These are phyloP conservation scores for Megacollybia platyphylla DNA, from an alignment of 1,284 basidiomycete genomes.

Conservation along the genomic window DNA sequence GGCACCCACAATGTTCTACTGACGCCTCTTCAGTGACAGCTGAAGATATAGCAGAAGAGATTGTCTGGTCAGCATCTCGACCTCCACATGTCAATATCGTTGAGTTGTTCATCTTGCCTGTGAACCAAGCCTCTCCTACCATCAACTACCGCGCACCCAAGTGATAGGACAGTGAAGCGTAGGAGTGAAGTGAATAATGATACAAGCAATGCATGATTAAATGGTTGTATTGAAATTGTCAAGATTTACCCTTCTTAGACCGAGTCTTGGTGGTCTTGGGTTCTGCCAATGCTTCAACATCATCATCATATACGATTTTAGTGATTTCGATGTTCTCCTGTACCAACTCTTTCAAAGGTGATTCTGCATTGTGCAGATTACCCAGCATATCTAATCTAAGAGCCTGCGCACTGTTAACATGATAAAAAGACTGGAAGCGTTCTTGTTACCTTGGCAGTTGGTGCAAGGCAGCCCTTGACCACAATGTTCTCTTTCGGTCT, in stretches of 20 bases:
- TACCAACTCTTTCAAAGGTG: constrained; percentile 48
- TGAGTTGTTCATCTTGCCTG: constrained; percentile 66
- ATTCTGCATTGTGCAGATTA: constrained; percentile 52
- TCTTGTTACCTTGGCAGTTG: constrained; percentile 45
- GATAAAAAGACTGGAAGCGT: constrained; percentile 4
- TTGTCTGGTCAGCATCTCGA: constrained; percentile 88
- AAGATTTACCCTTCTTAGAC: constrained; percentile 21
- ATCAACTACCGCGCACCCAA: constrained; percentile 38
- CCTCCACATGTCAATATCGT: constrained; percentile 82
- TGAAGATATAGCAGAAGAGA: constrained; percentile 90
- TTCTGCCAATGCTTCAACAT: constrained; percentile 26
- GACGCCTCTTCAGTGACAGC: constrained; percentile 45
- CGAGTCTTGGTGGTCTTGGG: constrained; percentile 38
- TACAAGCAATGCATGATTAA: background rate
- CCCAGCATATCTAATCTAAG: constrained; percentile 62
- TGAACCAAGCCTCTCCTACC: constrained; percentile 71
- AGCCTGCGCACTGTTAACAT: constrained; percentile 24
- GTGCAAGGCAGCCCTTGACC: constrained; percentile 55
- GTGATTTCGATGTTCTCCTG: constrained; percentile 62
- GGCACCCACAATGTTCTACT: constrained; percentile 1
- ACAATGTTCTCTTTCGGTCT: constrained; percentile 24
- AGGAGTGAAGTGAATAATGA: constrained; percentile 5
- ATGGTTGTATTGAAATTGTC: background rate
- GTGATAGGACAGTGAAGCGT: constrained; percentile 3
- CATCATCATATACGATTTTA: constrained; percentile 76